phyloP scores from a whole-genome alignment of 2,329 filamentous ascomycete genomes.

The Trichophyton verrucosum region DNA sequence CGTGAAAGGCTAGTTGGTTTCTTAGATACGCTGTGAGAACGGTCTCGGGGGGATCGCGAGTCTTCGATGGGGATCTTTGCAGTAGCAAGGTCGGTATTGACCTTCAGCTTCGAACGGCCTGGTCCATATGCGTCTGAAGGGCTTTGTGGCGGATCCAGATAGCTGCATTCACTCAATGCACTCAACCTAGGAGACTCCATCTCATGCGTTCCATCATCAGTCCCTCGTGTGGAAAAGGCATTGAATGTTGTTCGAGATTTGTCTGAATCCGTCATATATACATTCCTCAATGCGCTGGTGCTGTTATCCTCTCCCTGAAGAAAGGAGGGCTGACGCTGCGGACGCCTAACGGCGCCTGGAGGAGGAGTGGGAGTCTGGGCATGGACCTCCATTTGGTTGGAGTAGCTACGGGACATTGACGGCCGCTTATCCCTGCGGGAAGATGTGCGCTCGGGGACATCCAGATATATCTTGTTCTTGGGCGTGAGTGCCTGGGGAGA shows the following conservation, averaged over 20 bases:
- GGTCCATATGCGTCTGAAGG: neutral
- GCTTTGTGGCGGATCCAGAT: constrained; percentile 25
- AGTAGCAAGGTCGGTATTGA: neutral
- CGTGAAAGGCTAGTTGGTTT: constrained; percentile 11
- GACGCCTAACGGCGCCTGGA: constrained; percentile 18
- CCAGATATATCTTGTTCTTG: constrained; percentile 18
- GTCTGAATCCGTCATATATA: constrained; percentile 24
- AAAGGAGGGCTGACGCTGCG: constrained; percentile 26
- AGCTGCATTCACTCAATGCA: constrained; percentile 35
- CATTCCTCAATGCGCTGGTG: constrained; percentile 29
- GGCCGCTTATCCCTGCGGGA: constrained; percentile 21
- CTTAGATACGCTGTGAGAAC: neutral
- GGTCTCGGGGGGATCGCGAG: neutral
- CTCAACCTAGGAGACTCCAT: constrained; percentile 31
- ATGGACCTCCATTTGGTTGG: constrained; percentile 8
- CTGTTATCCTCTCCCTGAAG: constrained; percentile 25
- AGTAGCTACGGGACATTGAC: constrained; percentile 11
- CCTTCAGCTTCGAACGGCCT: neutral
- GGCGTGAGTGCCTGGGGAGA: constrained; percentile 19
- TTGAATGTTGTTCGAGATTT: constrained; percentile 19
- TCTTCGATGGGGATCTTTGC: neutral
- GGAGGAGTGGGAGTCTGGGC: constrained; percentile 13
- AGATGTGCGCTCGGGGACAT: constrained; percentile 31
- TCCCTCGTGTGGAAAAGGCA: constrained; percentile 25
- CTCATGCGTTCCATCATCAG: constrained; percentile 24